Evolutionary conservation across 192 early-diverging fungal species (phyloP), one percentile per base, ranked within the genome.

Genomic region (Chytriomyces hyalinus): DNA sequence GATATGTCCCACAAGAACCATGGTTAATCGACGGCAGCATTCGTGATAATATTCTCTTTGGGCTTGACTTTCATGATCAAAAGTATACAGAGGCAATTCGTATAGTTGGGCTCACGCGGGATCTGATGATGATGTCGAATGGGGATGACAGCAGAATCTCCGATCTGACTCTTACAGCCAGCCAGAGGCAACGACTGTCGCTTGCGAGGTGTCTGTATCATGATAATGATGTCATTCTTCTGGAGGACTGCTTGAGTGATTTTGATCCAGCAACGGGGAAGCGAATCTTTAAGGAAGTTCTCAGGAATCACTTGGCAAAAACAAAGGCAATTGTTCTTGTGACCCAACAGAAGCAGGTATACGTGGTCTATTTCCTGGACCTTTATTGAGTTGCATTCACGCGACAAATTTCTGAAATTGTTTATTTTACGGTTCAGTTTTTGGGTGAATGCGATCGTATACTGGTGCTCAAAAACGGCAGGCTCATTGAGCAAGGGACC

Each of bases 41-140:
- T 15, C 87, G 90, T 11, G 92, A 93, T 36, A 96, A 96, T 68
- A 92, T 95, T 80, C 49, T 94, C 36, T 95, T 96, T 86, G 94
- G 95, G 0, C 82, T 84, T 6, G 79, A 83, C 0, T 90, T 77
- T 61, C 90, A 95, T 61, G 84, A 83, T 50, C 73, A 81, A 63
- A 76, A 69, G 11, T 95, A 93, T 81, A 70, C 82, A 57, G 87
- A 90, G 24, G 87, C 90, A 47, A 67, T 95, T 3, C 83, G 88
- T 15, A 80, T 91, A 0, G 94, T 92, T 68, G 91, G 91, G 2
- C 75, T 96, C 4, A 87, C 75, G 8, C 81, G 87, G 2, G 94
- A 96, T 82, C 61, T 96, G 61, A 80, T 78, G 51, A 36, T 85
- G 11, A 82, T 94, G 47, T 63, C 59, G 6, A 78, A 78, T 43